A percentile compares a stretch with the other conserved stretches of the same genome.
These are phyloP conservation scores for Xylaria hypoxylon DNA, from an alignment of 2,329 filamentous ascomycete species.

Conservation along the genomic window DNA sequence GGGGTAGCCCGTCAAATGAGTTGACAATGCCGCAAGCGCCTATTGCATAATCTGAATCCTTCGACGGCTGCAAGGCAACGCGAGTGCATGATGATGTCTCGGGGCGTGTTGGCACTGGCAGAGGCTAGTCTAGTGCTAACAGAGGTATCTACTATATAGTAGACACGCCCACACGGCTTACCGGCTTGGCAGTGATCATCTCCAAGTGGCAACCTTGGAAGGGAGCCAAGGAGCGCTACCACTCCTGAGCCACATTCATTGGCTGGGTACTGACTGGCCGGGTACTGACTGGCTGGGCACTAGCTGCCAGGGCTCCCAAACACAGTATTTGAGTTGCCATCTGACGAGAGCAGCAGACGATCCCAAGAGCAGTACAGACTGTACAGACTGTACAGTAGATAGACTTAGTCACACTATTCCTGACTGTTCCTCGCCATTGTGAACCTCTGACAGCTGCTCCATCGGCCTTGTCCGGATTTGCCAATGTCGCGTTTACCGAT, in stretches of 20 bases:
- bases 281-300: no score
- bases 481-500: slow-evolving; percentile 31
- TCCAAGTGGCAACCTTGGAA: background rate
- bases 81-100: background rate
- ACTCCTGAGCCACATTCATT: slow-evolving; percentile 7
- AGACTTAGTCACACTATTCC: background rate
- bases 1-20: slow-evolving; percentile 24
- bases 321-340: slow-evolving; percentile 25
- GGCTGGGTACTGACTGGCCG: no score
- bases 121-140: no score
- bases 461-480: slow-evolving; percentile 30
- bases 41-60: slow-evolving; percentile 30
- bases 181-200: slow-evolving; percentile 33
- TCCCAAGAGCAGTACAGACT: no score
- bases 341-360: slow-evolving; percentile 17
- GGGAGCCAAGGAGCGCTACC: slow-evolving; percentile 13
- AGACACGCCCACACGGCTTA: background rate
- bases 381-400: no score
- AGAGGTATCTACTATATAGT: background rate
- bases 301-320: no score
- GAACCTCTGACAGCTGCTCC: slow-evolving; percentile 11
- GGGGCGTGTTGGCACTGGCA: slow-evolving; percentile 19
- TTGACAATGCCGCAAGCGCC: slow-evolving; percentile 23
- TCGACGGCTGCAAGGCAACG: slow-evolving; percentile 18
- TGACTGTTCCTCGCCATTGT: background rate